Percentiles rank a stretch among this genome's conserved stretches.
Conservation (phyloP, 2,329 filamentous ascomycete genomes). For the Penicillium sp. region DNA sequence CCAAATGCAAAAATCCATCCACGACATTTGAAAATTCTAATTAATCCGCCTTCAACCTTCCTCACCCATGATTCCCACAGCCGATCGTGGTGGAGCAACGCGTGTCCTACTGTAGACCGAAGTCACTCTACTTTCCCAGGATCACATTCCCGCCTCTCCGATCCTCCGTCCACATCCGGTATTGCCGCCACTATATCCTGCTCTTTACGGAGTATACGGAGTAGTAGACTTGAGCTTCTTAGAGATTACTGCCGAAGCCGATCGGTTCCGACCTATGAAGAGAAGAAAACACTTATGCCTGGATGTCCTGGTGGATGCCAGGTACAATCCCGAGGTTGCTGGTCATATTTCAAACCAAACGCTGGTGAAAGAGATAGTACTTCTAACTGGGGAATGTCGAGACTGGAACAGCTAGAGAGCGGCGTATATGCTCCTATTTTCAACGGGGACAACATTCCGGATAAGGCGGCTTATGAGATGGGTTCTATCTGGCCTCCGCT, state of each 20-base stretch:
- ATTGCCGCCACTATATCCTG: background rate
- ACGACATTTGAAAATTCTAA: slow-evolving; percentile 1
- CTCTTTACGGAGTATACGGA: background rate
- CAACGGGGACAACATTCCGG: background rate
- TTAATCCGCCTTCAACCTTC: slow-evolving; percentile 3
- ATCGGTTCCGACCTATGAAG: slow-evolving; percentile 13
- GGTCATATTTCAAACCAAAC: slow-evolving; percentile 19
- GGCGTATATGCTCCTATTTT: background rate
- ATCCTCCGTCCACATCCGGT: slow-evolving; percentile 14
- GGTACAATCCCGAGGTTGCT: slow-evolving; percentile 22
- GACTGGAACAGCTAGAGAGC: background rate
- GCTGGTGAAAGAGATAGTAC: background rate
- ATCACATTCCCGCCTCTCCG: slow-evolving; percentile 14
- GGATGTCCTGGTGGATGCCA: slow-evolving; percentile 12
- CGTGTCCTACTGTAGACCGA: slow-evolving; percentile 2
- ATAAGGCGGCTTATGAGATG: too few relatives aligned
- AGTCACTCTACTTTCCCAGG: slow-evolving; percentile 1
- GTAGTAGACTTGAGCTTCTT: background rate
- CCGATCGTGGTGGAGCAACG: slow-evolving; percentile 12
- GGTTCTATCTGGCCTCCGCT: too few relatives aligned
- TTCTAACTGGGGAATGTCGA: background rate
- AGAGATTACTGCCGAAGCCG: slow-evolving; percentile 9
- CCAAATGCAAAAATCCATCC: background rate
- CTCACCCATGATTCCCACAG: background rate
- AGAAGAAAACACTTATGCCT: background rate